Evolutionary conservation across 176 grass and related monocot genomes (phyloP).

Genomic region (Ananas comosus): DNA sequence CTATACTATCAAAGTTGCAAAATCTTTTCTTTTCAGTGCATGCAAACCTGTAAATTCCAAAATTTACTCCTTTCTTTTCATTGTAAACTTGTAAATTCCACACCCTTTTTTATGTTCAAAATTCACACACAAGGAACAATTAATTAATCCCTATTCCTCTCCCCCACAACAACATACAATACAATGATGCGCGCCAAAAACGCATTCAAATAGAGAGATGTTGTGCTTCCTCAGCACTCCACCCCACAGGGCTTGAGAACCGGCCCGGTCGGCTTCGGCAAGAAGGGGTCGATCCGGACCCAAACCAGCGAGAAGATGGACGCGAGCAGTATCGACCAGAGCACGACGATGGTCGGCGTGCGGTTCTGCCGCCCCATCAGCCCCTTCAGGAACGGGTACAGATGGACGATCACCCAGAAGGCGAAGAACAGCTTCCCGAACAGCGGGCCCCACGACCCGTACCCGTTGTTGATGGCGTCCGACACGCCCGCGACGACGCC

Average conservation of each 20-base stretch:
- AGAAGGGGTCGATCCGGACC: slow-evolving; percentile 93
- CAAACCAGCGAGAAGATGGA: slow-evolving; percentile 95
- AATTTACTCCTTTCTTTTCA: no score
- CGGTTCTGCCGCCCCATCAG: slow-evolving; percentile 86
- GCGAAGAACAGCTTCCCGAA: slow-evolving; percentile 98
- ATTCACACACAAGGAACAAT: no score
- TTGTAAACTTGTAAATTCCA: no score
- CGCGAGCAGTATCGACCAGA: slow-evolving; percentile 83
- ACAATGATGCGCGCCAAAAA: no score
- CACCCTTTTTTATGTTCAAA: no score
- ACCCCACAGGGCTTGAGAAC: slow-evolving; percentile 87
- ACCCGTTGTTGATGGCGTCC: slow-evolving; percentile 86
- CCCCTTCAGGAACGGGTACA: slow-evolving; percentile 92
- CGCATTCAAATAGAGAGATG: no score
- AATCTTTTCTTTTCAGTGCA: no score
- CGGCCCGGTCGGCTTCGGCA: slow-evolving; percentile 69
- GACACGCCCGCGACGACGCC: slow-evolving; percentile 87
- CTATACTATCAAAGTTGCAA: no score
- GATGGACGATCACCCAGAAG: slow-evolving; percentile 92
- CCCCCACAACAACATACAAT: no score
- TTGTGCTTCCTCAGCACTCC: slow-evolving; percentile 29
- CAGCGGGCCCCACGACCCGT: slow-evolving; percentile 82
- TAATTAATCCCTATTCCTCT: no score
- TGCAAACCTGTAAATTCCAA: no score
- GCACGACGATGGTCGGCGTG: slow-evolving; percentile 88